Base-by-base conservation (phyloP, 2,329 filamentous ascomycete species). In the Beauveria bassiana region DNA sequence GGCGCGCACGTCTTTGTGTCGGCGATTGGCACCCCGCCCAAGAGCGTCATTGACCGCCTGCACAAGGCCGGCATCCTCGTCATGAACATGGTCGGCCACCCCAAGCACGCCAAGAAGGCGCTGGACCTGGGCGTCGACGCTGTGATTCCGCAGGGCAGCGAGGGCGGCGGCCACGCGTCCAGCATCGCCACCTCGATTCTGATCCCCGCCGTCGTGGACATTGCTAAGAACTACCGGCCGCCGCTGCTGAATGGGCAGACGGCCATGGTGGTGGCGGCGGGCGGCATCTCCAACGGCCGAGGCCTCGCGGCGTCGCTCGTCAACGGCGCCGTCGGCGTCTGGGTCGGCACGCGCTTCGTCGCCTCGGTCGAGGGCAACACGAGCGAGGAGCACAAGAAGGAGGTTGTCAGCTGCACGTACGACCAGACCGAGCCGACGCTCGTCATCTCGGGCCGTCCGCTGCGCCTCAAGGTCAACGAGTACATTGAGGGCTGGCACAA, bases 31-130 rank as follows among this genome's bases (percentile, higher is more conserved):
- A 88, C 97, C 24, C 93, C 93, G 18, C 91, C 93, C 0, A 78
- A 79, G 51, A 74, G 79, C 62, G 85, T 93, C 5, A 88, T 97
- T 62, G 86, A 90, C 67, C 78, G 86, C 51, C 79, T 98, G 50
- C 93, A 98, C 70, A 80, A 81, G 9, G 88, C 89, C 0, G 90
- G 89, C 0, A 89, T 98, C 46, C 72, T 96, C 63, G 81, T 97
- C 42, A 97, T 97, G 92, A 97, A 97, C 74, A 97, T 97, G 93
- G 92, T 97, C 22, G 93, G 93, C 0, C 90, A 93, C 68, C 93
- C 93, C 2, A 91, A 89, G 72, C 93, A 98, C 73, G 93, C 93
- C 1, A 84, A 88, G 72, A 97, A 97, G 77, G 93, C 93, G 2
- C 79, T 98, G 4, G 85, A 91, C 55, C 84, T 88, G 0, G 93